These are phyloP conservation scores for Xylona heveae DNA, from an alignment of 495 filamentous ascomycete species.

Conservation along the genomic window DNA sequence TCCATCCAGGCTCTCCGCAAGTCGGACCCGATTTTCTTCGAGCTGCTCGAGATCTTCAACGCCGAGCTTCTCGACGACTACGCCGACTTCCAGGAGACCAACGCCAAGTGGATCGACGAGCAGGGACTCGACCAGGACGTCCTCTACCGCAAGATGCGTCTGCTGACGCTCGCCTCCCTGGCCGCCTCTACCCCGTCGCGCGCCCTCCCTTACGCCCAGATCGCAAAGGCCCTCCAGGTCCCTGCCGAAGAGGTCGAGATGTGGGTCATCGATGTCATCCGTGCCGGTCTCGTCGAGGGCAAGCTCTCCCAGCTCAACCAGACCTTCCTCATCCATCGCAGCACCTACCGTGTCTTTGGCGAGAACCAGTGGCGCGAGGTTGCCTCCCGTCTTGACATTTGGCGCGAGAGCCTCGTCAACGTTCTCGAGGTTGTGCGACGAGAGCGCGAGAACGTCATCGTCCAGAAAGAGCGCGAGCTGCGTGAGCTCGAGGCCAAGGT, in stretches of 20 bases:
- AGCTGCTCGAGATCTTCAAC: slow-evolving; percentile 87
- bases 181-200: slow-evolving; percentile 63
- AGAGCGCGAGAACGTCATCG: slow-evolving; percentile 48
- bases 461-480: slow-evolving; percentile 34
- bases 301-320: slow-evolving; percentile 78
- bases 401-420: slow-evolving; percentile 53
- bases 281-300: slow-evolving; percentile 82
- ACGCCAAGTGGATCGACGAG: slow-evolving; percentile 76
- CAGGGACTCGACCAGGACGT: slow-evolving; percentile 37
- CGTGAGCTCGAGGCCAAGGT: slow-evolving; percentile 35
- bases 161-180: slow-evolving; percentile 77
- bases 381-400: slow-evolving; percentile 68
- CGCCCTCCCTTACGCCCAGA: slow-evolving; percentile 65
- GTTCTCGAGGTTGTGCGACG: slow-evolving; percentile 55
- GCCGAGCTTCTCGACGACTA: slow-evolving; percentile 86
- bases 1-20: slow-evolving; percentile 68
- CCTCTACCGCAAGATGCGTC: slow-evolving; percentile 74
- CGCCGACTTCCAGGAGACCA: slow-evolving; percentile 81
- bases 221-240: slow-evolving; percentile 64
- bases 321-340: slow-evolving; percentile 83
- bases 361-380: slow-evolving; percentile 98
- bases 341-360: slow-evolving; percentile 86
- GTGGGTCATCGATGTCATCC: slow-evolving; percentile 97
- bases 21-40: slow-evolving; percentile 61
- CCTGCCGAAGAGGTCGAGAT: slow-evolving; percentile 69